Percentiles rank a stretch among this genome's conserved stretches.
These are phyloP conservation scores for Paecilomyces sp. DNA, from an alignment of 2,329 filamentous ascomycete genomes.

Conservation along the genomic window DNA sequence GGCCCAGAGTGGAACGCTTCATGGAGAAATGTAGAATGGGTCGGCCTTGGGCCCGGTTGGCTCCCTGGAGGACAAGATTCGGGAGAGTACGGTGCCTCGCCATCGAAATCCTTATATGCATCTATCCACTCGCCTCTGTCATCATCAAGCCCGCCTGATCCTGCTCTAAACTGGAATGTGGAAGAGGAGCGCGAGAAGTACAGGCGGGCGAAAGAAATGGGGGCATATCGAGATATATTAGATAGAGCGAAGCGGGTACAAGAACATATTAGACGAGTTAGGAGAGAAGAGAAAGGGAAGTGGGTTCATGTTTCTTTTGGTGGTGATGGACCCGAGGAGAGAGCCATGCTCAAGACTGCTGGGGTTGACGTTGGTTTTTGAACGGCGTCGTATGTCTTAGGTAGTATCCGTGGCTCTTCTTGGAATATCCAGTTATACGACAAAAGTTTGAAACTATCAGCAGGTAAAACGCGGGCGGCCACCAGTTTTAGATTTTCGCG, in stretches of 20 bases:
- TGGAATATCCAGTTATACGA: neutral
- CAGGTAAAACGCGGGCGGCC: too few relatives aligned
- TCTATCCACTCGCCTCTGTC: slow-evolving; percentile 13
- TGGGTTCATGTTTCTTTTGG: slow-evolving; percentile 33
- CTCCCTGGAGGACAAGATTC: slow-evolving; percentile 16
- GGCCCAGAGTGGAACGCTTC: slow-evolving; percentile 40
- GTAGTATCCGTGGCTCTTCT: too few relatives aligned
- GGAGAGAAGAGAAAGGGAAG: slow-evolving; percentile 27
- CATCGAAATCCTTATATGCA: slow-evolving; percentile 9
- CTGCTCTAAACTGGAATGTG: slow-evolving; percentile 21
- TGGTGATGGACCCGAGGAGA: slow-evolving; percentile 13
- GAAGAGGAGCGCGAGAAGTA: slow-evolving; percentile 25
- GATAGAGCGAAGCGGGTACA: slow-evolving; percentile 22
- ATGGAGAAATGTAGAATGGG: slow-evolving; percentile 38
- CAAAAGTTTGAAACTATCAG: too few relatives aligned
- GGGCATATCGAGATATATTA: slow-evolving; percentile 21
- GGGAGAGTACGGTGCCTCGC: neutral
- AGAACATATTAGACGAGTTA: slow-evolving; percentile 19
- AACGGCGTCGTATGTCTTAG: too few relatives aligned
- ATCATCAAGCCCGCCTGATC: neutral
- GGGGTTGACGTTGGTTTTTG: neutral
- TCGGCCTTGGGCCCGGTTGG: slow-evolving; percentile 38
- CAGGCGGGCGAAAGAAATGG: slow-evolving; percentile 21
- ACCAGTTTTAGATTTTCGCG: too few relatives aligned
- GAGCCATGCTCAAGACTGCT: neutral